Percentiles rank a stretch among this genome's conserved stretches.
Evolutionary conservation across 139 green algal genomes (phyloP).

Genomic region (Spirogloea muscicola): DNA sequence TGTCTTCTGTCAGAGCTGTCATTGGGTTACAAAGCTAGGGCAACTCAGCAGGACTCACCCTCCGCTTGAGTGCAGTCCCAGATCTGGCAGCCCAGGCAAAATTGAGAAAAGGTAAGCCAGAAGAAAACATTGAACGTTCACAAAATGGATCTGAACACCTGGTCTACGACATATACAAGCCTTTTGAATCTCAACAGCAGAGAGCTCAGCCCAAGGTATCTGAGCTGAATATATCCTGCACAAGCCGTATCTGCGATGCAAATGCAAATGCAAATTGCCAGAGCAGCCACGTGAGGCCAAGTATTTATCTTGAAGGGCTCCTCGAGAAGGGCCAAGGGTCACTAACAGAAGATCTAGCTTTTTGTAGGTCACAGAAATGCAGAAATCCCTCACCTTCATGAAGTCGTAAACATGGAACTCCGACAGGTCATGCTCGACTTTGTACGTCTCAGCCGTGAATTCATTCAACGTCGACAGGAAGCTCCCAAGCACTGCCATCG

Average conservation of each 20-base stretch:
- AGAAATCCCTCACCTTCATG: constrained; percentile 64
- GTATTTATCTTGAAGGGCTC: too few relatives aligned
- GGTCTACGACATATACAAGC: not conserved
- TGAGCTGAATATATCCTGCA: not conserved
- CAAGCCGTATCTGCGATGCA: not conserved
- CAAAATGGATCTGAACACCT: too few relatives aligned
- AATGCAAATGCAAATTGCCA: not conserved
- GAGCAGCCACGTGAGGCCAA: not conserved
- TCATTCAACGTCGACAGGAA: too few relatives aligned
- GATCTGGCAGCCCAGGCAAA: constrained; percentile 57
- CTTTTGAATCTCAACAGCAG: not conserved
- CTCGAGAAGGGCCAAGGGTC: too few relatives aligned
- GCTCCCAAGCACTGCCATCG: too few relatives aligned
- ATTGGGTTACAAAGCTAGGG: too few relatives aligned
- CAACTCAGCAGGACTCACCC: too few relatives aligned
- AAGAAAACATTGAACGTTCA: too few relatives aligned
- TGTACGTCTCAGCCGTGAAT: too few relatives aligned
- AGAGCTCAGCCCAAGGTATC: not conserved
- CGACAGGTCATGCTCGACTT: constrained; percentile 24
- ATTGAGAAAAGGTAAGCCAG: not conserved
- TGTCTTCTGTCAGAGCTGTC: too few relatives aligned
- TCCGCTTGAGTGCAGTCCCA: constrained; percentile 80
- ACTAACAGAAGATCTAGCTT: not conserved
- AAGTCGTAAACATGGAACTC: constrained; percentile 76
- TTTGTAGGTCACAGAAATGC: not conserved